Base-by-base conservation (phyloP, 2,329 filamentous ascomycete genomes). In the Zymoseptoria crescenta region DNA sequence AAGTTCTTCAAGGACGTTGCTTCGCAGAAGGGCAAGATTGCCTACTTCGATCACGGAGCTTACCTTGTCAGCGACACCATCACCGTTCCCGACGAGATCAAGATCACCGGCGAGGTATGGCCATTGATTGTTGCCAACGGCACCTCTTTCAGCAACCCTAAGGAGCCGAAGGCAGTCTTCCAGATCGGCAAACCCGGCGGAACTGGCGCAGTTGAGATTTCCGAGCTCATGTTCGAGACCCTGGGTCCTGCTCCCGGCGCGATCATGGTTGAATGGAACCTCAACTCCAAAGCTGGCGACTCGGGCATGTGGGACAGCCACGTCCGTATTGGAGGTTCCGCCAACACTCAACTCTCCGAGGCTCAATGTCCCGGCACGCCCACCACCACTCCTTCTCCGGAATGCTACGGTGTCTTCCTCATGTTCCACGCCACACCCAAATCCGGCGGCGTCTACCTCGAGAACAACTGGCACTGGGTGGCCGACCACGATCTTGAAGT, bases 271-370 rank as follows among this genome's bases (percentile, higher is more conserved):
- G 83, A 96, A 74, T 96, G 91, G 88, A 96, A 96, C 75, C 79
- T 96, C 49, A 84, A 84, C 50, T 87, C 85, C 41, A 66, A 79
- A 74, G 81, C 86, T 59, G 91, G 90, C 52, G 83, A 85, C 1
- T 86, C 86, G 20, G 93, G 85, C 62, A 86, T 96, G 75, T 99
- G 92, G 89, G 94, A 99, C 69, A 87, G 92, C n/a, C 94, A 99
- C 79, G 87, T 94, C 77, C 90, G 94, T 70, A 84, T 99, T 67
- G 93, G 91, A 68, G 94, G 94, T 50, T 86, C 87, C 57, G 87
- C 88, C 4, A 93, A 93, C 61, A 95, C 92, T 28, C 76, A 89
- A 64, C 82, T 97, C n/a, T 63, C 62, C 16, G 89, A 95, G 75
- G 60, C 62, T 55, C 52, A 62, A 56, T 65, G 96, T 96, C 77